Evolutionary conservation across 2,329 filamentous ascomycete genomes (phyloP), one percentile per base, ranked within the genome.

Genomic region (Canariomyces notabilis): DNA sequence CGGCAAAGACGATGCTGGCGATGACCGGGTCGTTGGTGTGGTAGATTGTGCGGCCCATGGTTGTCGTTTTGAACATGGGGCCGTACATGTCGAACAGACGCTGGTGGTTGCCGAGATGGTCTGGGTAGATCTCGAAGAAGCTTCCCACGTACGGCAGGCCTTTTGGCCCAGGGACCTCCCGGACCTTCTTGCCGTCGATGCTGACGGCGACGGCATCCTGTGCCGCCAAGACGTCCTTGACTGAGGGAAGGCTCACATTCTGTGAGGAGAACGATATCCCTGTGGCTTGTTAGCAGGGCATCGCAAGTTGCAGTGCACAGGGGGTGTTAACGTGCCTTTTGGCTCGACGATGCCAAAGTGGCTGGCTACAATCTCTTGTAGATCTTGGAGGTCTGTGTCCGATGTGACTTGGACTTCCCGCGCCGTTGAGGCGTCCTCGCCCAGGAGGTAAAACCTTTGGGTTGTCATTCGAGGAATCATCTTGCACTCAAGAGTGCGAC

Each of bases 31-130:
- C 67, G 48, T 79, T 75, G 35, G 76, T 78, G 21, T 69, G 67
- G 53, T 75, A 79, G 6, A 68, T 64, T 1, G 59, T 64, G 42
- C 61, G 71, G 7, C 76, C 76, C 62, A 79, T 69, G 57, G 71
- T 77, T 16, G 58, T 72, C 0, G 76, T 79, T 51, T 68, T 68
- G 57, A 80, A 68, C 1, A 80, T 49, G 0, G 71, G 57, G 59
- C 3, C 62, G 65, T 16, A 63, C 76, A 76, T 71, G 56, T 76
- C 71, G 72, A 74, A 72, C 5, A 66, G 63, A 51, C 76, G 76
- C 73, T 55, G 40, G 46, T 55, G 72, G 59, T 80, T 80, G 5
- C 76, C 76, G 1, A 80, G 64, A 47, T 77, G 73, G 73, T 0
- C 33, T 57, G 11, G 34, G 18, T 12, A 36, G 4, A 36, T 19